These are phyloP conservation scores for Trichomonas tenax DNA, from an alignment of 208 protist species.

Conservation along the genomic window DNA sequence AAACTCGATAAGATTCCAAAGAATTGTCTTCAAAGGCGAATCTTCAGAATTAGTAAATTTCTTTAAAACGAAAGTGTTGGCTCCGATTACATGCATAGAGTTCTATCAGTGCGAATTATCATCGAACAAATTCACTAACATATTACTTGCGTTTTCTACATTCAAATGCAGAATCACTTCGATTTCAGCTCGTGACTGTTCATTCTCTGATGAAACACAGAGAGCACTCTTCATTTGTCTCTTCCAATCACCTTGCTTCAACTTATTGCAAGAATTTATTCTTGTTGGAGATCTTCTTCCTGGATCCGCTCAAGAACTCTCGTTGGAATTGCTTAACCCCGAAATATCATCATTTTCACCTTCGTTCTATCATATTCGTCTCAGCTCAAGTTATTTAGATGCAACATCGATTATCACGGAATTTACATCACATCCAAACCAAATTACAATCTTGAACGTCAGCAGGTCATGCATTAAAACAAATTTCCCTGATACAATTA, in stretches of 20 bases:
- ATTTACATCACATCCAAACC: not conserved
- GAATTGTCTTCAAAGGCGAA: not conserved
- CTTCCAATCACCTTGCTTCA: not conserved
- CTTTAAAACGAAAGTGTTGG: not conserved
- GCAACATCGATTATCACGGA: not conserved
- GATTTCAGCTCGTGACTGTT: not conserved
- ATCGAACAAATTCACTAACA: not conserved
- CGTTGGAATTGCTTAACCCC: not conserved
- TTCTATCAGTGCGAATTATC: not conserved
- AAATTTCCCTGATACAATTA: not conserved
- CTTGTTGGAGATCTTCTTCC: not conserved
- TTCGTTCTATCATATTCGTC: not conserved
- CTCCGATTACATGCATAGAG: not conserved
- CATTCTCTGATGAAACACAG: not conserved
- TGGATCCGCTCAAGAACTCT: not conserved
- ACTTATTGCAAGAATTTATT: not conserved
- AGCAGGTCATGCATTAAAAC: not conserved
- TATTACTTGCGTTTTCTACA: not conserved
- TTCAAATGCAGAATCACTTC: not conserved
- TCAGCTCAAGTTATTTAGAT: not conserved
- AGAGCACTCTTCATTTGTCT: not conserved
- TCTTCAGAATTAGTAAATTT: not conserved
- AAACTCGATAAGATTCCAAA: not conserved
- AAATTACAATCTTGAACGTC: not conserved
- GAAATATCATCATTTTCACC: not conserved